Conservation (phyloP, 805 yeast genomes). For the Schwanniomyces sp. region DNA sequence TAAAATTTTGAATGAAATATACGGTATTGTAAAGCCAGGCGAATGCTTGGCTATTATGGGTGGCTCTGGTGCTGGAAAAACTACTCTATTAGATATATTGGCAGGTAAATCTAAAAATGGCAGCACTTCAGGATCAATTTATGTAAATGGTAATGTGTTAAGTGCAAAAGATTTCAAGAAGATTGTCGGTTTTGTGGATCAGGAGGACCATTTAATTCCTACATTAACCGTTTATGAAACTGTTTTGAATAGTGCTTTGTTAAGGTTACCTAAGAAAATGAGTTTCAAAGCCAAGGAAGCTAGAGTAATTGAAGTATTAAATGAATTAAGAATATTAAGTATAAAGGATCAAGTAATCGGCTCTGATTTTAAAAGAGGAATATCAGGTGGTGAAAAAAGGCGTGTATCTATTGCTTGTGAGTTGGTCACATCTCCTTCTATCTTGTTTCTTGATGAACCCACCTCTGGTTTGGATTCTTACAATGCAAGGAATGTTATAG, state of each 20-base stretch:
- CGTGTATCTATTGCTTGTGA: constrained; percentile 83
- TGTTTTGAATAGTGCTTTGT: constrained; percentile 84
- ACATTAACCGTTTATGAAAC: constrained; percentile 96
- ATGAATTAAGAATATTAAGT: constrained; percentile 78
- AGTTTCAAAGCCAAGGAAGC: constrained; percentile 67
- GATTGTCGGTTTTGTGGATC: constrained; percentile 92
- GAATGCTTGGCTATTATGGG: constrained; percentile 96
- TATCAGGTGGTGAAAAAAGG: constrained; percentile 67
- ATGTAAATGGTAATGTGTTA: constrained; percentile 68
- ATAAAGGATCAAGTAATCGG: constrained; percentile 88
- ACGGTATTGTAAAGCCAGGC: constrained; percentile 82
- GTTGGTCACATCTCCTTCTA: constrained; percentile 66
- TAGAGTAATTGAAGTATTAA: constrained; percentile 80
- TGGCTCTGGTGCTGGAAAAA: constrained; percentile 98
- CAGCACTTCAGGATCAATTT: constrained; percentile 59
- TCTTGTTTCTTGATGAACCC: constrained; percentile 80
- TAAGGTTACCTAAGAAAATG: constrained; percentile 84
- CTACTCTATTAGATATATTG: constrained; percentile 86
- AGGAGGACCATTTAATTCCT: constrained; percentile 86
- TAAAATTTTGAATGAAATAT: constrained; percentile 58
- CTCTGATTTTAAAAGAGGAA: constrained; percentile 85
- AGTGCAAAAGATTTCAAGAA: constrained; percentile 51
- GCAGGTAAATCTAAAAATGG: constrained; percentile 90
- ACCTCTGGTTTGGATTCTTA: constrained; percentile 94
- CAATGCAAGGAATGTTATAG: constrained; percentile 90